phyloP scores from a whole-genome alignment of 2,329 filamentous ascomycete species.

The Gremmenia infestans region DNA sequence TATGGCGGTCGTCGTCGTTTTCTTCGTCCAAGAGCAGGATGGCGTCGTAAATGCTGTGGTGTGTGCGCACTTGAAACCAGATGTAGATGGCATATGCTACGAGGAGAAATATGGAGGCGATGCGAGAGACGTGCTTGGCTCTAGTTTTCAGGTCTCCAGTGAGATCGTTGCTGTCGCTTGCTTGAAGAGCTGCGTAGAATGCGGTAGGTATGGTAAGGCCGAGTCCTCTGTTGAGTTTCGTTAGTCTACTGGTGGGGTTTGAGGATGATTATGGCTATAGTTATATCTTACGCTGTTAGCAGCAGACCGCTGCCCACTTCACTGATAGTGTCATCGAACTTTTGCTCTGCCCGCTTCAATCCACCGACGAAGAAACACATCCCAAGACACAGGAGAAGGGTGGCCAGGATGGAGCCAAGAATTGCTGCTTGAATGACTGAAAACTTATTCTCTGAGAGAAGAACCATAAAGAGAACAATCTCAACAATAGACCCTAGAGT shows the following conservation, averaged over 20 bases:
- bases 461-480: constrained; percentile 75
- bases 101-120: constrained; percentile 65
- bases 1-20: constrained; percentile 51
- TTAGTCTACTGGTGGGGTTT: constrained; percentile 54
- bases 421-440: constrained; percentile 78
- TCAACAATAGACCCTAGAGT: constrained; percentile 75
- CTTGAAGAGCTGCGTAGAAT: constrained; percentile 45
- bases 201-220: constrained; percentile 40
- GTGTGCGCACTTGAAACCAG: constrained; percentile 70
- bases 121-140: constrained; percentile 62
- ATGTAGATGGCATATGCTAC: constrained; percentile 63
- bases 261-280: constrained; percentile 54
- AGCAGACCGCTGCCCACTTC: constrained; percentile 76
- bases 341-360: constrained; percentile 59
- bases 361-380: constrained; percentile 77
- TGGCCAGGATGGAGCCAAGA: constrained; percentile 76
- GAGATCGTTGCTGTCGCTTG: constrained; percentile 38
- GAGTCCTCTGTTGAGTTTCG: constrained; percentile 36
- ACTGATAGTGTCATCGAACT: constrained; percentile 69
- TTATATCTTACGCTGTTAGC: constrained; percentile 61
- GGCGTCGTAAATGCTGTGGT: constrained; percentile 72
- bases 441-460: constrained; percentile 53
- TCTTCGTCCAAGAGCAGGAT: constrained; percentile 64
- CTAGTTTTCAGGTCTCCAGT: constrained; percentile 42
- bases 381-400: constrained; percentile 74